A percentile compares a stretch with the other conserved stretches of the same genome.
Evolutionary conservation across 176 grass and related monocot species (phyloP).

Genomic region (Paspalum vaginatum): DNA sequence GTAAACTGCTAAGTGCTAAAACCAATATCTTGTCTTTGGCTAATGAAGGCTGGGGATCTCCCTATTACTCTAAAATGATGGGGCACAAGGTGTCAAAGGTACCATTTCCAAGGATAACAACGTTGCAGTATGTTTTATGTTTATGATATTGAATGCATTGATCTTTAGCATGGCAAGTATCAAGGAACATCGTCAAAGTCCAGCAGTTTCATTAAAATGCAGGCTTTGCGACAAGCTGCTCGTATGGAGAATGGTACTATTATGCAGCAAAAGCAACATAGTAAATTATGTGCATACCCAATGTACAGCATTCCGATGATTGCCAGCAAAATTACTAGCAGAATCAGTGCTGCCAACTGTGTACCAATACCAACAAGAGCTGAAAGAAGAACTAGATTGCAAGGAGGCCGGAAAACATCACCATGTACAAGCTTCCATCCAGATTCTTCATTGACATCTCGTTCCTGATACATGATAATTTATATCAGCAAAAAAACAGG

Average conservation of each 20-base stretch:
- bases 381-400: constrained; percentile 82
- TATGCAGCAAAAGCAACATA: constrained; percentile 17
- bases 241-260: neutral
- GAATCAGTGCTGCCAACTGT: constrained; percentile 80
- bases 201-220: constrained; percentile 7
- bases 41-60: too few relatives aligned
- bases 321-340: constrained; percentile 87
- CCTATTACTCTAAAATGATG: too few relatives aligned
- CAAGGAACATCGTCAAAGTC: constrained; percentile 4
- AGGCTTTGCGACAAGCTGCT: constrained; percentile 4
- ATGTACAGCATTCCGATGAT: constrained; percentile 91
- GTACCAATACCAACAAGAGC: constrained; percentile 83
- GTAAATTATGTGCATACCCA: constrained; percentile 56
- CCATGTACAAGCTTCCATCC: constrained; percentile 99
- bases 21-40: too few relatives aligned
- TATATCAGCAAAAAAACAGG: constrained; percentile 30
- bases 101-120: neutral
- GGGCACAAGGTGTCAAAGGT: neutral
- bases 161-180: constrained; percentile 19
- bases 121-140: neutral
- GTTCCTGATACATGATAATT: constrained; percentile 59
- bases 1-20: too few relatives aligned
- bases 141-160: neutral
- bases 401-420: constrained; percentile 90
- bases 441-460: constrained; percentile 95